Conservation (phyloP, 2,329 filamentous ascomycete species). For the Ascochyta fabae region DNA sequence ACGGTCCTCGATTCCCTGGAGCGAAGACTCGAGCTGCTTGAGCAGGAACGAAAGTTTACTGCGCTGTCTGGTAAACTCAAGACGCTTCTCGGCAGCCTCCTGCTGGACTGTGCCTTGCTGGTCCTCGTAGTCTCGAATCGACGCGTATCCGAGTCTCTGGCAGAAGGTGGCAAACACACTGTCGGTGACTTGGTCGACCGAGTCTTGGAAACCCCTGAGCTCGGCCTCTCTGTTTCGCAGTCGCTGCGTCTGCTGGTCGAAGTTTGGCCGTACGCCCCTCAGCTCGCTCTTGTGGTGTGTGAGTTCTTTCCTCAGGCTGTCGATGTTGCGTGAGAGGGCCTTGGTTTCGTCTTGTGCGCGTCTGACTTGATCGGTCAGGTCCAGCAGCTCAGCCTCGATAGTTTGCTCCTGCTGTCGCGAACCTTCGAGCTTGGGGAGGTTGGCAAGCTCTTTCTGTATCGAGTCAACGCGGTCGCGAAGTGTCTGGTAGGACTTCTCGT, state of each 20-base stretch:
- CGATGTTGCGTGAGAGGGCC: slow-evolving; percentile 80
- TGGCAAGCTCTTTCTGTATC: slow-evolving; percentile 76
- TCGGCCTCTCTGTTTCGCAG: slow-evolving; percentile 67
- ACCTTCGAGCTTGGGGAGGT: slow-evolving; percentile 79
- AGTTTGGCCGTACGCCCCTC: slow-evolving; percentile 77
- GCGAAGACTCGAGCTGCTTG: slow-evolving; percentile 71
- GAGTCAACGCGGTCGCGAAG: slow-evolving; percentile 79
- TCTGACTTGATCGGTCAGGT: slow-evolving; percentile 76
- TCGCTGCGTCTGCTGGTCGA: slow-evolving; percentile 71
- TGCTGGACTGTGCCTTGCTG: slow-evolving; percentile 93
- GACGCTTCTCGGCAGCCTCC: slow-evolving; percentile 84
- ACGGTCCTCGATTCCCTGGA: slow-evolving; percentile 73
- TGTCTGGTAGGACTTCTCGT: slow-evolving; percentile 87
- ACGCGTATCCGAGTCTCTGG: slow-evolving; percentile 80
- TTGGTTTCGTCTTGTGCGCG: slow-evolving; percentile 77
- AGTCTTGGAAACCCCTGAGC: slow-evolving; percentile 63
- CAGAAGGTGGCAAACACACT: slow-evolving; percentile 88
- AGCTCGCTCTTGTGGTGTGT: slow-evolving; percentile 76
- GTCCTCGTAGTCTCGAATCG: slow-evolving; percentile 91
- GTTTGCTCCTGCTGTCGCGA: slow-evolving; percentile 79
- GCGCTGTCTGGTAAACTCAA: slow-evolving; percentile 82
- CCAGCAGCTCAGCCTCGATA: slow-evolving; percentile 78
- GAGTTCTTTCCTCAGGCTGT: slow-evolving; percentile 83
- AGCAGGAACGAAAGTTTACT: slow-evolving; percentile 67
- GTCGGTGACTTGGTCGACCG: slow-evolving; percentile 84